A percentile compares a stretch with the other conserved stretches of the same genome.
Conservation (phyloP, 2,329 filamentous ascomycete genomes). For the Fusarium coffeatum region DNA sequence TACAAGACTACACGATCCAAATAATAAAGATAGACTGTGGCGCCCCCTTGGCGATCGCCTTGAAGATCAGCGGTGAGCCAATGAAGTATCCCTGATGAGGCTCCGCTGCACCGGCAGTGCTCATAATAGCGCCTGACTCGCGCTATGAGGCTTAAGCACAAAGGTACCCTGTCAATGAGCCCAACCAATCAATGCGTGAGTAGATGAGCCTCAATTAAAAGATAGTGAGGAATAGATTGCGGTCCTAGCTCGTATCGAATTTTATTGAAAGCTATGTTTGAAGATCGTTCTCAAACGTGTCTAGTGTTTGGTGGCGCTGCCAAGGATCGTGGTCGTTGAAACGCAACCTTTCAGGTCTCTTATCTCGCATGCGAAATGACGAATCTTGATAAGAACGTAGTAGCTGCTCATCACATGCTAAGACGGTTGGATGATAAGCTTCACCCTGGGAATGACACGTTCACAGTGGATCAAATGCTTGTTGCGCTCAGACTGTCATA, state of each 20-base stretch:
- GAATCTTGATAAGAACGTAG: background rate
- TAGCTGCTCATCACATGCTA: background rate
- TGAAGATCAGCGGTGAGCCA: conserved; percentile 32
- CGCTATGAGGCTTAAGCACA: conserved; percentile 15
- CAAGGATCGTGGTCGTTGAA: background rate
- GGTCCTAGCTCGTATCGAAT: conserved; percentile 5
- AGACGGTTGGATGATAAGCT: background rate
- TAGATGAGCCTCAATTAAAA: background rate
- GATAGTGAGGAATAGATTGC: background rate
- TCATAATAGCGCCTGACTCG: conserved; percentile 21
- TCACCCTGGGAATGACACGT: background rate
- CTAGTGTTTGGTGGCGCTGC: conserved; percentile 15
- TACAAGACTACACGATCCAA: background rate
- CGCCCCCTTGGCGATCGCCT: conserved; percentile 19
- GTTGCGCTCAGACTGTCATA: background rate
- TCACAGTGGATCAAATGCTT: background rate
- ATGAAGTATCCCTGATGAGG: background rate
- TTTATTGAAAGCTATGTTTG: background rate
- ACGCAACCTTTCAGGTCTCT: conserved; percentile 15
- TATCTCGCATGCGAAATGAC: conserved; percentile 30
- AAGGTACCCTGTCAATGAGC: background rate
- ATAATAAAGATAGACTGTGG: conserved; percentile 2
- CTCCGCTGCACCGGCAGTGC: conserved; percentile 1
- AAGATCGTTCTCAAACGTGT: conserved; percentile 25
- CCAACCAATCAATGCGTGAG: background rate